Percentiles rank a stretch among this genome's conserved stretches.
Evolutionary conservation across 148 eudicot genomes (phyloP).

Genomic region (Euryodendron excelsum): DNA sequence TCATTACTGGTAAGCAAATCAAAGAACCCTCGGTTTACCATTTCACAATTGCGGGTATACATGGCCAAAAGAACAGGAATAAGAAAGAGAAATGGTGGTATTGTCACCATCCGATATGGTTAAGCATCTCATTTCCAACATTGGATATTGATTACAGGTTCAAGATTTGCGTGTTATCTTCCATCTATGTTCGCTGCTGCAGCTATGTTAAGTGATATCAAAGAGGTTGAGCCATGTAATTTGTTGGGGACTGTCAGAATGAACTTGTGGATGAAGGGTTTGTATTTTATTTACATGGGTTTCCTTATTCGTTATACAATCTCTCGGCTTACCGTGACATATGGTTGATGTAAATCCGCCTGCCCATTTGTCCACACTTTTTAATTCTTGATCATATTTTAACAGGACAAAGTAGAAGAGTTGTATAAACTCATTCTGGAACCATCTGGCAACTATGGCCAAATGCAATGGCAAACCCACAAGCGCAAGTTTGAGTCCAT

Average conservation of each 20-base stretch:
- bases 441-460: slow-evolving; percentile 21
- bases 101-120: background rate
- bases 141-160: slow-evolving; percentile 42
- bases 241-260: slow-evolving; percentile 36
- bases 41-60: background rate
- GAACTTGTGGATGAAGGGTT: slow-evolving; percentile 55
- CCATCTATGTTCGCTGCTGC: slow-evolving; percentile 78
- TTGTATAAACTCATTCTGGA: slow-evolving; percentile 54
- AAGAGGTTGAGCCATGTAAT: slow-evolving; percentile 46
- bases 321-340: background rate
- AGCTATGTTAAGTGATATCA: slow-evolving; percentile 50
- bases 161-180: slow-evolving; percentile 45
- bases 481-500: slow-evolving; percentile 40
- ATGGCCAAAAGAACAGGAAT: background rate
- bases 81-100: background rate
- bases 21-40: background rate
- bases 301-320: background rate
- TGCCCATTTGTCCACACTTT: background rate
- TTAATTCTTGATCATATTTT: slow-evolving; percentile 7
- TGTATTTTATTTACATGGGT: background rate
- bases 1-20: slow-evolving; percentile 56
- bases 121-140: background rate
- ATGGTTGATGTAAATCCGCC: background rate
- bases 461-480: slow-evolving; percentile 12
- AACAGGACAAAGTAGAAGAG: slow-evolving; percentile 60